Percentiles rank a stretch among this genome's conserved stretches.
These are phyloP conservation scores for Zizania palustris DNA, from an alignment of 202 grass and related monocot genomes.

Conservation along the genomic window DNA sequence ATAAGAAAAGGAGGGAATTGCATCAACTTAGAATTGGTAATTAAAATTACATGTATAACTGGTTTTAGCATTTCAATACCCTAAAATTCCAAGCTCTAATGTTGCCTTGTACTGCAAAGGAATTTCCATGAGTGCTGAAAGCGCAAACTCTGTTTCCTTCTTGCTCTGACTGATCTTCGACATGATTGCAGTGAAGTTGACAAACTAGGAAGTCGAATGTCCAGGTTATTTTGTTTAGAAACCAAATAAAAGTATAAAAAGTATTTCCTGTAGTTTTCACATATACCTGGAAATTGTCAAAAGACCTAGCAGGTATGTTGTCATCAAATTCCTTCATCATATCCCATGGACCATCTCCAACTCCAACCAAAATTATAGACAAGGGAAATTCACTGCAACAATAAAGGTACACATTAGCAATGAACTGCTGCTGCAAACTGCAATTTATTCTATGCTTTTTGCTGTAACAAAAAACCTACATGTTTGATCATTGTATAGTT, in stretches of 20 bases:
- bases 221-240: slow-evolving; percentile 15
- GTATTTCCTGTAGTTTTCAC: not conserved
- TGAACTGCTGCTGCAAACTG: not conserved
- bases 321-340: slow-evolving; percentile 99
- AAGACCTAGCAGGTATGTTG: slow-evolving; percentile 94
- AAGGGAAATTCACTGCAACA: slow-evolving; percentile 81
- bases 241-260: slow-evolving; percentile 8
- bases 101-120: slow-evolving; percentile 96
- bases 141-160: slow-evolving; percentile 92
- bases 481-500: not conserved
- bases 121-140: slow-evolving; percentile 95
- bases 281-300: slow-evolving; percentile 94
- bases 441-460: not conserved
- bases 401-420: slow-evolving; percentile 18
- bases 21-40: slow-evolving; percentile 24
- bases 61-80: slow-evolving; percentile 57
- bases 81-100: slow-evolving; percentile 82
- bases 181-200: slow-evolving; percentile 92
- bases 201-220: slow-evolving; percentile 64
- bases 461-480: not conserved
- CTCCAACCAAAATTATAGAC: slow-evolving; percentile 95
- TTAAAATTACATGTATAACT: slow-evolving; percentile 26
- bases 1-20: slow-evolving; percentile 22
- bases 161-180: slow-evolving; percentile 68
- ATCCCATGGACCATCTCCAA: slow-evolving; percentile 96